Base-by-base conservation (phyloP, 202 grass and related monocot genomes). In the Dendrocalamus latiflorus region DNA sequence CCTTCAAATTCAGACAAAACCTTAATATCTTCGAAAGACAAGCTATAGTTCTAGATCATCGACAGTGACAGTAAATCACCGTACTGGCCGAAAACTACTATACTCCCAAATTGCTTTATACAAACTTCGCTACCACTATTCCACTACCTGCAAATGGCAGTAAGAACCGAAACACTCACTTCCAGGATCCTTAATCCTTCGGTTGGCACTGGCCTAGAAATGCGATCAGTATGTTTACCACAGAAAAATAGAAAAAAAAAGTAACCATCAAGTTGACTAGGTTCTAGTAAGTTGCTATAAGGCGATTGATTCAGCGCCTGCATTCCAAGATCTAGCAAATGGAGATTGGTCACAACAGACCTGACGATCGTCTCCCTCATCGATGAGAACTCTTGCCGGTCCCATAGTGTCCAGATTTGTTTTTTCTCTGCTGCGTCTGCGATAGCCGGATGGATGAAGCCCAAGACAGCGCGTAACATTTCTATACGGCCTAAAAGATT, bases 261-360 rank as follows among this genome's bases (percentile, higher is more conserved):
- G 3, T 2, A 28, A 77, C 57, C 17, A 72, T 48, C 42, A 49
- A 72, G 73, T 49, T 53, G 15, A 51, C 6, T 65, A 72, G 20
- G 21, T 22, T 66, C 58, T 49, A 64, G 41, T 65, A 43, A 66
- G 60, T 8, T 36, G 65, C 25, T 47, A 38, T 15, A 68, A 80
- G 22, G 11, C 0, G 6, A 74, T 39, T 65, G 16, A 66, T 89
- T 72, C 16, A 20, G 49, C 26, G 90, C 95, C 91, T 98, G 95
- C 95, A 98, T 98, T 70, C 87, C 92, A 38, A 98, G 95, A 95
- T 98, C 95, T 24, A 98, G 90, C 76, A 98, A 88, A 81, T 98
- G 91, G 61, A 98, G 95, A 89, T 98, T 98, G 2, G 93, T 93
- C 14, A 90, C 95, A 70, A 98, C 91, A 47, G 95, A 83, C 56